phyloP scores from a whole-genome alignment of 371 early-diverging fungal genomes.

The Scutellospora calospora region DNA sequence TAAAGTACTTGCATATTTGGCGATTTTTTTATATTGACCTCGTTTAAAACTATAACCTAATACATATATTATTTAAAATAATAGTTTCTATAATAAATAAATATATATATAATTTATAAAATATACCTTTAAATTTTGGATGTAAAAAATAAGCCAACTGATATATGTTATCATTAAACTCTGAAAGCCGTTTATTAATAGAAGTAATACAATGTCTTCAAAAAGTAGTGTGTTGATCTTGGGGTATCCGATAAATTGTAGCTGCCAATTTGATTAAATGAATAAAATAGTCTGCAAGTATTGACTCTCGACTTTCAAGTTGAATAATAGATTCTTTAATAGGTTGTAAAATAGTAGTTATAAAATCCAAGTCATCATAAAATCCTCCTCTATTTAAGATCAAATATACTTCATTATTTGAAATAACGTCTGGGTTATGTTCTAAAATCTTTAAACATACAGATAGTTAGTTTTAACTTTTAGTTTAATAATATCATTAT shows the following conservation, averaged over 20 bases:
- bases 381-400: too few relatives aligned
- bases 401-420: too few relatives aligned
- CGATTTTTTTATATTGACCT: slow-evolving; percentile 2
- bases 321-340: not conserved
- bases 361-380: too few relatives aligned
- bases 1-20: not conserved
- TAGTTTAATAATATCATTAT: too few relatives aligned
- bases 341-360: too few relatives aligned
- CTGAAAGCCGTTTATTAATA: not conserved
- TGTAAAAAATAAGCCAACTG: not conserved
- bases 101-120: not conserved
- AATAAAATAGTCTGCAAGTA: slow-evolving; percentile 6
- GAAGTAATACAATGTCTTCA: too few relatives aligned
- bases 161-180: not conserved
- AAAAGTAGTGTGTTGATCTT: too few relatives aligned
- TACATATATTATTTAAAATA: not conserved
- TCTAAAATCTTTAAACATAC: too few relatives aligned
- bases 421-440: too few relatives aligned
- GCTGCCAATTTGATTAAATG: not conserved
- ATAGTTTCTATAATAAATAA: not conserved
- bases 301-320: not conserved
- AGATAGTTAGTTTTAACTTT: too few relatives aligned
- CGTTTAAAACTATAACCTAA: not conserved
- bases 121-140: slow-evolving; percentile 9
- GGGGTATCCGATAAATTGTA: slow-evolving; percentile 3